Base-by-base conservation (phyloP, 192 early-diverging fungal genomes). In the Coemansia aciculifera region DNA sequence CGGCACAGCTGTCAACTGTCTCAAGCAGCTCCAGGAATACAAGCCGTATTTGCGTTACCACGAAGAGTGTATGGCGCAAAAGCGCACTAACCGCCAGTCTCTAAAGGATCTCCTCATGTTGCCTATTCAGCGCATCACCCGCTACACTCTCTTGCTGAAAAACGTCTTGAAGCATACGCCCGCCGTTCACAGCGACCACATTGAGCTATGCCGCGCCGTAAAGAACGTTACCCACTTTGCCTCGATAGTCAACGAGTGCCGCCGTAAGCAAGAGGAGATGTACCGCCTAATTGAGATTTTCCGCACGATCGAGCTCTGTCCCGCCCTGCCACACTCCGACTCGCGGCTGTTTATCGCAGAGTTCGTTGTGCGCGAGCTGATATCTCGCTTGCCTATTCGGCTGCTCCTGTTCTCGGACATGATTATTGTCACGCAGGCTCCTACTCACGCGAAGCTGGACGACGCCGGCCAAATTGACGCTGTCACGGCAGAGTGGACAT, bases 21-120 rank as follows among this genome's bases (percentile, higher is more conserved):
- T 83, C 1, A 78, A 83, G 61, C 81, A 78, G 46, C 75, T 78
- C 40, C 72, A 83, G 70, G 72, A 78, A 51, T 77, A 78, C 64
- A 83, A 78, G 65, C 81, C 75, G 38, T 83, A 70, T 27, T 24
- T 69, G 69, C 75, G 76, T 15, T 78, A 83, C 57, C 75, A 83
- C 31, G 76, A 83, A 40, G 81, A 83, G 38, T 77, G 75, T 57
- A 75, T 83, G 81, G 42, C 69, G 2, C 75, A 78, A 37, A 77
- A 78, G 62, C 81, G 76, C 69, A 83, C 81, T 2, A 83, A 75
- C 66, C 75, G 81, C 24, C 81, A 83, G 66, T 78, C 76, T 51
- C 75, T 83, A 19, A 77, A 75, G 40, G 81, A 83, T 38, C 64
- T 83, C 21, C 62, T 83, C 37, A 83, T 83, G 81, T 67, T 78